Evolutionary conservation across 192 early-diverging fungal species (phyloP), one percentile per base, ranked within the genome.

Genomic region (Powellomyces hirtus): DNA sequence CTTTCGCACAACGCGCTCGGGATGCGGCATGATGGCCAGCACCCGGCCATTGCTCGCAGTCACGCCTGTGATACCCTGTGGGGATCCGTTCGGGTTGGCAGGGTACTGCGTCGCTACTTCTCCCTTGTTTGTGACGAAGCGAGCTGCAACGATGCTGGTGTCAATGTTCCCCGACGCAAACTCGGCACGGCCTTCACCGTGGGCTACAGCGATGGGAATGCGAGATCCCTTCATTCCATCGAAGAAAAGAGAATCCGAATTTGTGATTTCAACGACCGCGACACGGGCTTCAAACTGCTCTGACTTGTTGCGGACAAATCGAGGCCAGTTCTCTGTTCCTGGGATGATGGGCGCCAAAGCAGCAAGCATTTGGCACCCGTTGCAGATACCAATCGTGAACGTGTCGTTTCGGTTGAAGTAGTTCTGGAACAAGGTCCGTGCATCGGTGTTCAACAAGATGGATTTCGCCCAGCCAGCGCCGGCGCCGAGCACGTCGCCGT

Each of bases 401-500:
- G 98, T 98, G 69, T 97, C 89, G 20, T 81, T 44, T 20, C 96
- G 88, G 26, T 73, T 65, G 73, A 99, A 96, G 78, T 97, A 99
- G 20, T 62, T 75, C 1, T 73, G 62, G 56, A 99, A 91, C 81
- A 94, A 89, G 24, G 72, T 46, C 34, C 92, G 84, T 4, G 89
- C 89, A 40, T 56, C 70, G 8, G 81, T 45, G 68, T 95, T 87
- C 46, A 94, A 78, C 44, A 98, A 75, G 50, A 96, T 90, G 24
- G 88, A 88, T 63, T 93, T 92, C 49, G 98, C 96, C 98, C 98
- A 99, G 31, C 98, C 98, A 13, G 90, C 82, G 50, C 96, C 98
- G n/a, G 98, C 98, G 6, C 98, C 98, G 20, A 99, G 77, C 1
- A 99, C 98, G 77, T 99, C 98, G 65, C 98, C 98, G 73, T 99